phyloP scores from a whole-genome alignment of 2,329 filamentous ascomycete species.

The Pseudogymnoascus sp. region DNA sequence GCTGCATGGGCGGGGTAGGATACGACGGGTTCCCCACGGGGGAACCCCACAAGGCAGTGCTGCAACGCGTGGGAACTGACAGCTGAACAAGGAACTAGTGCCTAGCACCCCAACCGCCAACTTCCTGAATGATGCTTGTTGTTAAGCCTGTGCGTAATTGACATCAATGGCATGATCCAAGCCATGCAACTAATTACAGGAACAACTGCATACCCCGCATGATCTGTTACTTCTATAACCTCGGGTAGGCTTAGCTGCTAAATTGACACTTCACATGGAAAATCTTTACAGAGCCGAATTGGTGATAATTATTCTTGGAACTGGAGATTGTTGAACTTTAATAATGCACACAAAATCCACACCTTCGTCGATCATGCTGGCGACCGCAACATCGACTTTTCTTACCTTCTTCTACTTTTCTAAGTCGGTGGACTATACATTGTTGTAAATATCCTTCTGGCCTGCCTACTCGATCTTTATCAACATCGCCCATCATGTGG shows the following conservation, averaged over 20 bases:
- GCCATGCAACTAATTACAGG: neutral
- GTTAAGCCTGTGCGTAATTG: neutral
- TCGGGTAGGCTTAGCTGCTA: slow-evolving; percentile 1
- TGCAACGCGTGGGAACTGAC: neutral
- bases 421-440: neutral
- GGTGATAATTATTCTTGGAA: neutral
- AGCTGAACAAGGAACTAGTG: neutral
- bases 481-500: slow-evolving; percentile 7
- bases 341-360: neutral
- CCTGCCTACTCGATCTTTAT: neutral
- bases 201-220: neutral
- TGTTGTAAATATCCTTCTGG: slow-evolving; percentile 1
- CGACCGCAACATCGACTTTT: neutral
- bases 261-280: neutral
- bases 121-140: neutral
- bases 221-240: neutral
- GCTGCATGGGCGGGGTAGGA: neutral
- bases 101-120: neutral
- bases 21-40: neutral
- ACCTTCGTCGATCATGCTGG: neutral
- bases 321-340: neutral
- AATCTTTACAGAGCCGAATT: neutral
- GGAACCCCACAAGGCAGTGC: neutral
- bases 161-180: neutral
- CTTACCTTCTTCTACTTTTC: neutral